A percentile compares a stretch with the other conserved stretches of the same genome.
Conservation (phyloP, 2,329 filamentous ascomycete species). For the Colletotrichum sp. region DNA sequence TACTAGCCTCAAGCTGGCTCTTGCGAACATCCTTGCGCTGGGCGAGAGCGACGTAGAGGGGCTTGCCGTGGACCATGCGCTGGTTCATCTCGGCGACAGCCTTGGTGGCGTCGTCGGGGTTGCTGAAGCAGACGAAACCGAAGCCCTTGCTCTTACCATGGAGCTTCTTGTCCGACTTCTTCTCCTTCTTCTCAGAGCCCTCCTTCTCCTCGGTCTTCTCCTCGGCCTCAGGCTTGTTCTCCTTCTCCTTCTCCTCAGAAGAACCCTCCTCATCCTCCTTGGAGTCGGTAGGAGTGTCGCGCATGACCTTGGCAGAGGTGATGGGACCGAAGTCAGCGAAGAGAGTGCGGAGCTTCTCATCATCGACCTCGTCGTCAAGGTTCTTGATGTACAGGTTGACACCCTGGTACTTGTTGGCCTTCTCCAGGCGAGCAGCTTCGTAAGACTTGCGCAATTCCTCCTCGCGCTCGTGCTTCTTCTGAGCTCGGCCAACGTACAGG, state of each 20-base stretch:
- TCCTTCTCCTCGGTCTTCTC: conserved; percentile 49
- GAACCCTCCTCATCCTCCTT: conserved; percentile 61
- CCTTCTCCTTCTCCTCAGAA: conserved; percentile 54
- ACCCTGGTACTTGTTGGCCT: conserved; percentile 98
- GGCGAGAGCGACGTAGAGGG: conserved; percentile 94
- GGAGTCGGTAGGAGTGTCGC: conserved; percentile 70
- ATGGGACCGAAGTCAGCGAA: conserved; percentile 93
- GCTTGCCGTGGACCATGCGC: conserved; percentile 97
- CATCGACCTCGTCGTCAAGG: conserved; percentile 93
- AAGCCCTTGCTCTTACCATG: conserved; percentile 98
- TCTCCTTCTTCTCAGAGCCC: conserved; percentile 60
- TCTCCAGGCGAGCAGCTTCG: conserved; percentile 95
- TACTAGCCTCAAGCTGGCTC: conserved; percentile 98
- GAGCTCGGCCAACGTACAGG: conserved; percentile 95
- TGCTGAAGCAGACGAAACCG: conserved; percentile 99
- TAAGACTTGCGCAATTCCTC: conserved; percentile 99
- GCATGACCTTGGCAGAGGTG: conserved; percentile 99
- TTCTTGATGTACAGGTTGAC: conserved; percentile 99
- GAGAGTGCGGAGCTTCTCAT: conserved; percentile 95
- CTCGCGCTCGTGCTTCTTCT: conserved; percentile 99
- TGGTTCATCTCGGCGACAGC: conserved; percentile 99
- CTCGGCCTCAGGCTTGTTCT: conserved; percentile 55
- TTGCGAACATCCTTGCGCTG: conserved; percentile 99
- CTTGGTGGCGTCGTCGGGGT: conserved; percentile 98
- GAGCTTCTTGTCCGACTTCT: conserved; percentile 69